Percentiles rank a stretch among this genome's conserved stretches.
Evolutionary conservation across 2,329 filamentous ascomycete species (phyloP).

Genomic region (Fusarium odoratissimum): DNA sequence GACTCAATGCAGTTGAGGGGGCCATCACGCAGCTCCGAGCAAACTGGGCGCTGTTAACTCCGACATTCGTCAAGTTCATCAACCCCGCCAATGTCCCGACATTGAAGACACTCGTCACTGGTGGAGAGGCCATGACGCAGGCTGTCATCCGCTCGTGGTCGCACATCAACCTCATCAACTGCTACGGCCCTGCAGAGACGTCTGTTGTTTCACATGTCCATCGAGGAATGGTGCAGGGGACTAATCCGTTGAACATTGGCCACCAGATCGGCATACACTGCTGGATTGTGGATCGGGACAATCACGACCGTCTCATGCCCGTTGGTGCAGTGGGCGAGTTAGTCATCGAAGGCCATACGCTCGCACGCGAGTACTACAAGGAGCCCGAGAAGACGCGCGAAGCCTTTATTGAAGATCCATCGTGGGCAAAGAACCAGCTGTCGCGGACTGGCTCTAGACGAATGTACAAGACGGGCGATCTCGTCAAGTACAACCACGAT

Average conservation of each 20-base stretch:
- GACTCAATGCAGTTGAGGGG: conserved; percentile 50
- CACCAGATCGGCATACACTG: conserved; percentile 25
- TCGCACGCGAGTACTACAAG: conserved; percentile 64
- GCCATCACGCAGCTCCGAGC: conserved; percentile 30
- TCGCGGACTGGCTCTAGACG: background rate
- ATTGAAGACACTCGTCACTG: conserved; percentile 38
- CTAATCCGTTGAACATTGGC: conserved; percentile 39
- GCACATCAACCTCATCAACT: conserved; percentile 40
- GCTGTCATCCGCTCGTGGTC: conserved; percentile 38
- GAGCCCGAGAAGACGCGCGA: conserved; percentile 48
- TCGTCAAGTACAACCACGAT: conserved; percentile 44
- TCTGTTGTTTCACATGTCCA: conserved; percentile 38
- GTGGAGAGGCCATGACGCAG: conserved; percentile 42
- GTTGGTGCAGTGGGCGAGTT: conserved; percentile 51
- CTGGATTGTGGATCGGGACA: conserved; percentile 46
- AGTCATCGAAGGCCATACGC: conserved; percentile 51
- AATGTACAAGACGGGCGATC: conserved; percentile 42
- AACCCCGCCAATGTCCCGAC: conserved; percentile 31
- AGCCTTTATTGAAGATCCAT: conserved; percentile 42
- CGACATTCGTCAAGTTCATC: conserved; percentile 35
- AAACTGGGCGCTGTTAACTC: conserved; percentile 38
- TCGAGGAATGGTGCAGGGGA: conserved; percentile 24
- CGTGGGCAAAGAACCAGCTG: conserved; percentile 14
- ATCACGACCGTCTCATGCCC: conserved; percentile 45
- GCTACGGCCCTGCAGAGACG: conserved; percentile 40